A percentile compares a stretch with the other conserved stretches of the same genome.
These are phyloP conservation scores for Apiospora aurea DNA, from an alignment of 2,329 filamentous ascomycete species.

Conservation along the genomic window DNA sequence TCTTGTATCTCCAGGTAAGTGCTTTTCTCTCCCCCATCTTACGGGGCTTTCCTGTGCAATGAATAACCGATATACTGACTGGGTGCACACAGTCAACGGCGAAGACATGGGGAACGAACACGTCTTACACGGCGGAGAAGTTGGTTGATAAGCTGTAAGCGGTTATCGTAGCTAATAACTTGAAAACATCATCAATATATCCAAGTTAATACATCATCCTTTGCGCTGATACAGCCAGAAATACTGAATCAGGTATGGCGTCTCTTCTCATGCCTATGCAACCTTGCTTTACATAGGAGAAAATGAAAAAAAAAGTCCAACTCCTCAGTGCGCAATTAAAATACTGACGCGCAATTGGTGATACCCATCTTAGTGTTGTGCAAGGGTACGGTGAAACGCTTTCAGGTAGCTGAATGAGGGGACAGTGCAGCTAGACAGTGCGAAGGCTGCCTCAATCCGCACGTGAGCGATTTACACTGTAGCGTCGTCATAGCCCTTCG, in stretches of 20 bases:
- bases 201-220: background rate
- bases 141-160: conserved; percentile 39
- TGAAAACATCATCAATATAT: background rate
- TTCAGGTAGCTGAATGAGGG: conserved; percentile 1
- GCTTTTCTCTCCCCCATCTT: background rate
- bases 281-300: background rate
- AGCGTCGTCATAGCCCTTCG: conserved; percentile 16
- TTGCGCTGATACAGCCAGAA: background rate
- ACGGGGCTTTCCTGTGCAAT: background rate
- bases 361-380: background rate
- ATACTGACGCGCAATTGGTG: background rate
- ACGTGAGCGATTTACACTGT: background rate
- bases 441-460: background rate
- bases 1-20: conserved; percentile 58
- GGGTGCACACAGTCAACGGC: conserved; percentile 32
- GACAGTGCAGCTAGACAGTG: conserved; percentile 7
- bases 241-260: background rate
- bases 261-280: background rate
- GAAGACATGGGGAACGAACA: conserved; percentile 35
- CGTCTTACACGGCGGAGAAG: conserved; percentile 32
- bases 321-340: background rate
- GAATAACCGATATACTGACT: background rate
- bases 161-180: background rate
- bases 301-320: background rate
- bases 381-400: background rate